Evolutionary conservation across 2,329 filamentous ascomycete species (phyloP).

Genomic region (Botrytis elliptica): DNA sequence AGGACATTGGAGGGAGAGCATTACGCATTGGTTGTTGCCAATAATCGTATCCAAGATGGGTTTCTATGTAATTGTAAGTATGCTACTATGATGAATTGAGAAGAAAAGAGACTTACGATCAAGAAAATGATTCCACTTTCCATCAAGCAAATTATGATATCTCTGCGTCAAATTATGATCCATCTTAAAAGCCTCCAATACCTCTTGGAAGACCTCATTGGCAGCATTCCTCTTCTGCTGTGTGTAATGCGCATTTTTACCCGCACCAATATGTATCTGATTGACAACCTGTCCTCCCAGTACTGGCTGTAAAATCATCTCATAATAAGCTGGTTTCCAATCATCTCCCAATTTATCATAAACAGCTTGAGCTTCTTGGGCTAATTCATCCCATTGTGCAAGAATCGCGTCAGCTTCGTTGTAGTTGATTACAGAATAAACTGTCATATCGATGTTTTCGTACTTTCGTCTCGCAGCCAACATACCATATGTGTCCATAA

Average conservation of each 20-base stretch:
- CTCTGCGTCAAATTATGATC: conserved; percentile 55
- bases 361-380: conserved; percentile 53
- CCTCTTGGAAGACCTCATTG: conserved; percentile 53
- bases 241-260: conserved; percentile 55
- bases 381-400: conserved; percentile 54
- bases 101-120: conserved; percentile 45
- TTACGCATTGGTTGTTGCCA: conserved; percentile 74
- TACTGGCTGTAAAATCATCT: conserved; percentile 60
- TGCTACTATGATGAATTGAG: not conserved
- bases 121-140: conserved; percentile 64
- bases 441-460: conserved; percentile 58
- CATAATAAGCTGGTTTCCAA: conserved; percentile 58
- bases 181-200: conserved; percentile 53
- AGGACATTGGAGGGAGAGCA: conserved; percentile 59
- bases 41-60: conserved; percentile 51
- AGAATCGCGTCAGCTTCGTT: conserved; percentile 60
- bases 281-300: conserved; percentile 57
- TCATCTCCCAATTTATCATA: conserved; percentile 53
- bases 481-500: conserved; percentile 56
- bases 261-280: conserved; percentile 51
- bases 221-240: conserved; percentile 56
- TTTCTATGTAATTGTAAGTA: conserved; percentile 44
- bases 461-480: conserved; percentile 60
- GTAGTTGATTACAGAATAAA: conserved; percentile 63
- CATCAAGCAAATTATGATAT: conserved; percentile 57